phyloP scores from a whole-genome alignment of 2,329 filamentous ascomycete genomes.

The Leptographium wingfieldii region DNA sequence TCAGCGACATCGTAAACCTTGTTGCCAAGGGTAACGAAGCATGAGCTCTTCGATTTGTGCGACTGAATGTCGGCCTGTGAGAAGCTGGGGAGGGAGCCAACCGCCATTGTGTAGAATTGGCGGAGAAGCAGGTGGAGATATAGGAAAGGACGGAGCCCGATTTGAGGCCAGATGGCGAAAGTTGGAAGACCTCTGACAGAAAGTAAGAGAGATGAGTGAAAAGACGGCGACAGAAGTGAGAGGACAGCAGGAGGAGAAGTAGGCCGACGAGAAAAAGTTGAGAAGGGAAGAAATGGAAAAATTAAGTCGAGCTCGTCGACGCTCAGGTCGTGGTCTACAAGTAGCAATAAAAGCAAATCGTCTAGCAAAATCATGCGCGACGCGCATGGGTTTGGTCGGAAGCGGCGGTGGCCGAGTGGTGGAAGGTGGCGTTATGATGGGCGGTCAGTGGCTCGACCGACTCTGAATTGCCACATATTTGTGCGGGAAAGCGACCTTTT shows the following conservation, averaged over 20 bases:
- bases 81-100: constrained; percentile 70
- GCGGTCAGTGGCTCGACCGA: constrained; percentile 1
- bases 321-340: too few species aligned
- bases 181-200: not conserved
- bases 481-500: not conserved
- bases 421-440: constrained; percentile 1
- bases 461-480: not conserved
- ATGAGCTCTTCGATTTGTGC: constrained; percentile 70
- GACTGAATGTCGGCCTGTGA: constrained; percentile 66
- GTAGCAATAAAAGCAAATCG: not conserved
- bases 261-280: not conserved
- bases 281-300: not conserved
- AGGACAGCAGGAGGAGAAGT: not conserved
- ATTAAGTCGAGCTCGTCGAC: not conserved
- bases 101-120: constrained; percentile 48
- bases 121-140: not conserved
- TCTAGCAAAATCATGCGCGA: not conserved
- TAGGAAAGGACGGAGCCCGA: not conserved
- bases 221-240: not conserved
- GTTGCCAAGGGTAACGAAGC: constrained; percentile 80
- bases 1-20: constrained; percentile 94
- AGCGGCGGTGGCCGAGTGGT: not conserved
- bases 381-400: not conserved
- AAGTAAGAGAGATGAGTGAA: not conserved
- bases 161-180: not conserved